These are phyloP conservation scores for Gelatoporia subvermispora DNA, from an alignment of 768 basidiomycete species.

Conservation along the genomic window DNA sequence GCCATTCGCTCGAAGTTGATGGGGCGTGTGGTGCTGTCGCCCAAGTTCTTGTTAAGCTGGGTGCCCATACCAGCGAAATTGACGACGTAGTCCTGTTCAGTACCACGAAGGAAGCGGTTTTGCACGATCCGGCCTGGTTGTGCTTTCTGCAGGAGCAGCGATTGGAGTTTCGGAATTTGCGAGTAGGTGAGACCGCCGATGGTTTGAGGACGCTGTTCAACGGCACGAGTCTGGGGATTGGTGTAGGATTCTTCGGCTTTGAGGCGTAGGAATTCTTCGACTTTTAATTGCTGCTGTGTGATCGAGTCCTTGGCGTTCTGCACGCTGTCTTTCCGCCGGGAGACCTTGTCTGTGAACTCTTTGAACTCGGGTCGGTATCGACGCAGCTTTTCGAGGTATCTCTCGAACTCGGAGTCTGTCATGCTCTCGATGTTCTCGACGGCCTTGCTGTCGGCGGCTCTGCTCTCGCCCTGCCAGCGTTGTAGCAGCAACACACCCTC, in stretches of 20 bases:
- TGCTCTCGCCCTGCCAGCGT: not conserved
- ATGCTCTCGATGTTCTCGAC: slow-evolving; percentile 55
- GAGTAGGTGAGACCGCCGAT: slow-evolving; percentile 61
- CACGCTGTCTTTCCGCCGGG: not conserved
- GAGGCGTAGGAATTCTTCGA: slow-evolving; percentile 35
- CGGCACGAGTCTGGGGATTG: slow-evolving; percentile 27
- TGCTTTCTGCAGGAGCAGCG: slow-evolving; percentile 42
- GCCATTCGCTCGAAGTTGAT: slow-evolving; percentile 26
- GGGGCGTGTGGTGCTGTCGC: slow-evolving; percentile 14
- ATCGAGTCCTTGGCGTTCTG: not conserved
- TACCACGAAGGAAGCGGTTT: no score
- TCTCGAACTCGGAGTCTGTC: slow-evolving; percentile 50
- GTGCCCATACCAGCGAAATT: slow-evolving; percentile 43
- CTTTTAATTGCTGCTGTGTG: no score
- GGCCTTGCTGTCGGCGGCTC: slow-evolving; percentile 5
- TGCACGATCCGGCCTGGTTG: slow-evolving; percentile 51
- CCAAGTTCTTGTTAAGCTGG: slow-evolving; percentile 14
- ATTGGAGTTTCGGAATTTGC: slow-evolving; percentile 48
- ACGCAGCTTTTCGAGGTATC: slow-evolving; percentile 58
- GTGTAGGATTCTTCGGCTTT: slow-evolving; percentile 22
- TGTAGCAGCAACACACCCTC: not conserved
- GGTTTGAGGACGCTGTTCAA: slow-evolving; percentile 64
- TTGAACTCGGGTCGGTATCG: slow-evolving; percentile 51
- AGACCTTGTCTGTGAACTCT: slow-evolving; percentile 30
- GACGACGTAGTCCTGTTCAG: slow-evolving; percentile 21